phyloP scores from a whole-genome alignment of 768 basidiomycete genomes.

The Lactarius akahatsu region DNA sequence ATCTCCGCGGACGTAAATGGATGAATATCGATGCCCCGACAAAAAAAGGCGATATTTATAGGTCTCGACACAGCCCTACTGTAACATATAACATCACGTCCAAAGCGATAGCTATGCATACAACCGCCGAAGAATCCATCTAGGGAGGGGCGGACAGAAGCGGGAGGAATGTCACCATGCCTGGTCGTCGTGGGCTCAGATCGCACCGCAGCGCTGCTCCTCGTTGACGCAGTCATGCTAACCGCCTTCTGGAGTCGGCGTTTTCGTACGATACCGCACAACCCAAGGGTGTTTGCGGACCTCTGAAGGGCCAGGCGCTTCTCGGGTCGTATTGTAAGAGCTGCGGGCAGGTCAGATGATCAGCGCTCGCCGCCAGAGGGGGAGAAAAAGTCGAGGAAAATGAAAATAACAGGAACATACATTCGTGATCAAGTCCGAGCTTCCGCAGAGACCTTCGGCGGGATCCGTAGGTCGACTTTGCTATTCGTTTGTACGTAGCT shows the following conservation, averaged over 20 bases:
- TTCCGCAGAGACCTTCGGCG: slow-evolving; percentile 42
- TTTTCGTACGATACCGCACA: slow-evolving; percentile 31
- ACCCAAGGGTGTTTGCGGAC: slow-evolving; percentile 49
- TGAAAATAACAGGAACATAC: slow-evolving; percentile 32
- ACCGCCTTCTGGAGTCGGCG: slow-evolving; percentile 7
- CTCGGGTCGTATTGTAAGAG: slow-evolving; percentile 59
- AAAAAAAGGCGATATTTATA: neutral
- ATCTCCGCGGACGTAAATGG: neutral
- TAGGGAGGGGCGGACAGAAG: neutral
- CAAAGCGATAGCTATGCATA: slow-evolving; percentile 2
- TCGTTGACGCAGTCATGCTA: neutral
- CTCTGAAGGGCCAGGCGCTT: slow-evolving; percentile 47
- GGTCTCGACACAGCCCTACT: neutral
- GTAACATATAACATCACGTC: neutral
- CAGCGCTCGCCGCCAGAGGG: slow-evolving; percentile 16
- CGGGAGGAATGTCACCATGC: neutral
- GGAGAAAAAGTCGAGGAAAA: neutral
- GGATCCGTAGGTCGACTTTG: slow-evolving; percentile 73
- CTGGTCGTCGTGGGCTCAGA: neutral
- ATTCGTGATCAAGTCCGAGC: slow-evolving; percentile 49
- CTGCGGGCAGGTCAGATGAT: slow-evolving; percentile 42
- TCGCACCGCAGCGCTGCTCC: neutral
- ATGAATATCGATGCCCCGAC: neutral
- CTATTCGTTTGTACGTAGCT: slow-evolving; percentile 92
- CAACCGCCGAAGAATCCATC: neutral